These are phyloP conservation scores for Beauveria sp. DNA, from an alignment of 2,329 filamentous ascomycete genomes.

Conservation along the genomic window DNA sequence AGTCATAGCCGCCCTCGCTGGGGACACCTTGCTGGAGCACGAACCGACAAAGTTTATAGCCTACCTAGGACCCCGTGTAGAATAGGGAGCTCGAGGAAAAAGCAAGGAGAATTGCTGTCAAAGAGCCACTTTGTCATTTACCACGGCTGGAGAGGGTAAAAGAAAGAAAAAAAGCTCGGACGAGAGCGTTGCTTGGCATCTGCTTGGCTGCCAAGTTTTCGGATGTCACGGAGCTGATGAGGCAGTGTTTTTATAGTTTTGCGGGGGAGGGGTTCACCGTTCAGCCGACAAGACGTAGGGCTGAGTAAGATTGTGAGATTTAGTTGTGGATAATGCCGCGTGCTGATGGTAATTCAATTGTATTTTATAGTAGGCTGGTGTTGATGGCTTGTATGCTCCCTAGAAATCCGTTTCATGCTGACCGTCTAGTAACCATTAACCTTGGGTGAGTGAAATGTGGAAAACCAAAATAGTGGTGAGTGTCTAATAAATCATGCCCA, in stretches of 20 bases:
- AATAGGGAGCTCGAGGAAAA: slow-evolving; percentile 14
- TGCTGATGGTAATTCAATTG: not conserved
- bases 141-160: not conserved
- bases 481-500: not conserved
- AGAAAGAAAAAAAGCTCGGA: not conserved
- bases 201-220: not conserved
- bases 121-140: slow-evolving; percentile 13
- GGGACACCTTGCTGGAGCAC: not conserved
- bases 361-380: not conserved
- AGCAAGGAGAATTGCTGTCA: not conserved
- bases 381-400: not conserved
- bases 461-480: not conserved
- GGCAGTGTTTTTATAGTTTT: not conserved
- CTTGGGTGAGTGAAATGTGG: not conserved
- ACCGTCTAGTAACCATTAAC: not conserved
- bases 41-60: not conserved
- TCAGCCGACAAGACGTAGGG: not conserved
- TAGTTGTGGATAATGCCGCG: not conserved
- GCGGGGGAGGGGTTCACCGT: not conserved
- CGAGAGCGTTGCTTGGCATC: too few relatives aligned
- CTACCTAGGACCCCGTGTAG: too few relatives aligned
- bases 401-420: not conserved
- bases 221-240: not conserved
- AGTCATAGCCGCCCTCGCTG: too few relatives aligned
- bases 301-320: not conserved